Evolutionary conservation across 176 grass and related monocot species (phyloP).

Genomic region (Avena atlantica): DNA sequence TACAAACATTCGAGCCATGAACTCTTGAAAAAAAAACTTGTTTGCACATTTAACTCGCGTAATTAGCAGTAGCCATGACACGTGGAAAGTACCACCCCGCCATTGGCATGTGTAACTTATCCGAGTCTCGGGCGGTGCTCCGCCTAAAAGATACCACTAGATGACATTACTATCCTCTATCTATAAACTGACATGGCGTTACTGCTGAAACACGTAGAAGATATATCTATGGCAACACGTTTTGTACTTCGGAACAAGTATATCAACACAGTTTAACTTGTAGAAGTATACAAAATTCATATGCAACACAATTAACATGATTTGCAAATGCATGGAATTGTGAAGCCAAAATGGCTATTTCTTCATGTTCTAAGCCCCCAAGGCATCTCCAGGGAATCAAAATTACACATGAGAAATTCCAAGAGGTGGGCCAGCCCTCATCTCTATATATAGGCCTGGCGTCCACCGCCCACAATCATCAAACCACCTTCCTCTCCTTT

Average conservation of each 20-base stretch:
- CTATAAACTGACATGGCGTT: neutral
- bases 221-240: neutral
- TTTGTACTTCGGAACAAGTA: neutral
- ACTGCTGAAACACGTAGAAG: fast-evolving
- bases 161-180: no score
- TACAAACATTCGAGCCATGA: neutral
- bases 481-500: neutral
- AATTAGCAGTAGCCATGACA: neutral
- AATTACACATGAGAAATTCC: neutral
- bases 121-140: fast-evolving
- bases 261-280: neutral
- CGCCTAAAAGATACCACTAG: neutral
- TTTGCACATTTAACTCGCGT: neutral
- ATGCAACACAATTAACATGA: neutral
- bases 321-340: neutral
- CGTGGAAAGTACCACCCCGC: neutral
- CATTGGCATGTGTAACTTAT: neutral
- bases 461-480: neutral
- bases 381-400: neutral
- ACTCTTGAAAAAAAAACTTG: neutral
- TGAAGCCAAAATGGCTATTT: neutral
- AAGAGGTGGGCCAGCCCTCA: neutral
- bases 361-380: neutral
- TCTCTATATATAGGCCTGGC: conserved; percentile 40
- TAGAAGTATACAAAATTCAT: neutral